Conservation (phyloP, 352 stramenopile genomes). For the Globisporangium camurandrum region DNA sequence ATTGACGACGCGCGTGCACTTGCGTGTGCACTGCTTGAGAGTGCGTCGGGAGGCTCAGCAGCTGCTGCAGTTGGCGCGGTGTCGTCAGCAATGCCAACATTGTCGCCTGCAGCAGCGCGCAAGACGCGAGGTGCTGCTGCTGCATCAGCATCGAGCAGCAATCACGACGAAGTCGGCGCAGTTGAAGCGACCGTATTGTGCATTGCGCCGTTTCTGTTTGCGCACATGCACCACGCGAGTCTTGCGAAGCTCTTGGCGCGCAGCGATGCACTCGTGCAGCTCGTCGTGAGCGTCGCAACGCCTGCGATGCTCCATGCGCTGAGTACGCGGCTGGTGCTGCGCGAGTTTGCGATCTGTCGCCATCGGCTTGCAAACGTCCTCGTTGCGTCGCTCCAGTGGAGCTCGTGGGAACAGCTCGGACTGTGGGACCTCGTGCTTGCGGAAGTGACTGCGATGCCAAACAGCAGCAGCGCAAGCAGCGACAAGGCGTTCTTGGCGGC, state of each 20-base stretch:
- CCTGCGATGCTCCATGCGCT: constrained; percentile 51
- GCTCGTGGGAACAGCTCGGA: constrained; percentile 73
- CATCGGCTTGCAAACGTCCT: constrained; percentile 63
- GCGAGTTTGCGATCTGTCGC: constrained; percentile 70
- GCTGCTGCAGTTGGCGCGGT: too few species aligned
- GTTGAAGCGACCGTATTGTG: constrained; percentile 50
- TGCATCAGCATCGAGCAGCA: neutral
- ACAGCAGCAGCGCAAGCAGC: neutral
- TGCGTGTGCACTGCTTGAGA: constrained; percentile 47
- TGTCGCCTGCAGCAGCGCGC: neutral
- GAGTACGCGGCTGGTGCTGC: constrained; percentile 53
- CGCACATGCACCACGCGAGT: constrained; percentile 52
- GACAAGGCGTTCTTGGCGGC: constrained; percentile 60
- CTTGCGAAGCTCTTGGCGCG: constrained; percentile 52
- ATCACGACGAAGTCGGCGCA: constrained; percentile 56
- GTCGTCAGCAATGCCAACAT: constrained; percentile 14
- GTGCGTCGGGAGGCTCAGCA: too few species aligned
- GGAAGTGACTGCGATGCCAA: constrained; percentile 30
- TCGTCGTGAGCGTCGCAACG: constrained; percentile 54
- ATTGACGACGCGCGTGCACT: constrained; percentile 69
- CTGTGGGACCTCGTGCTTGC: constrained; percentile 74
- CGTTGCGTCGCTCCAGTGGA: constrained; percentile 73
- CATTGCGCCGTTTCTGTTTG: constrained; percentile 63
- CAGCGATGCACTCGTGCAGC: constrained; percentile 59
- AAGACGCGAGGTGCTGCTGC: too few species aligned